phyloP scores from a whole-genome alignment of 768 basidiomycete genomes.

The Leccinum variicolor region DNA sequence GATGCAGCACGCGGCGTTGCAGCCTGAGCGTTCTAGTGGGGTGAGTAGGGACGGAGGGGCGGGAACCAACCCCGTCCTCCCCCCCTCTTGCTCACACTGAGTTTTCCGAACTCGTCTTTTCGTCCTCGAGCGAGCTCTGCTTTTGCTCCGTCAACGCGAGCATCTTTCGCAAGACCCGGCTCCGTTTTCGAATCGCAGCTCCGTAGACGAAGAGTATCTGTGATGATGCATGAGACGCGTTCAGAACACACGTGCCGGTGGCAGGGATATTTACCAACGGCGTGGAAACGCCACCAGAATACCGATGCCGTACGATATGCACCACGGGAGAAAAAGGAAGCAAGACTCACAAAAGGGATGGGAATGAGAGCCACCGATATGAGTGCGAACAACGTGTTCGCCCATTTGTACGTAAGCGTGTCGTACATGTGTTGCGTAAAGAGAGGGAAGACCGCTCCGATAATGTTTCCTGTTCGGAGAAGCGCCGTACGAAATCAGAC shows the following conservation, averaged over 20 bases:
- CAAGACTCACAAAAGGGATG: constrained; percentile 51
- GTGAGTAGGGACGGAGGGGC: background rate
- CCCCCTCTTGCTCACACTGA: background rate
- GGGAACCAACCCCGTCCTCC: background rate
- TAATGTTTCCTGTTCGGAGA: constrained; percentile 41
- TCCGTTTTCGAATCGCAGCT: constrained; percentile 30
- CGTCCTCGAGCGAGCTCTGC: background rate
- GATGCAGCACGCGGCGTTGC: background rate
- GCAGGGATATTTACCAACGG: background rate
- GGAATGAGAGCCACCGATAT: constrained; percentile 54
- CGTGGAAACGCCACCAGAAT: background rate
- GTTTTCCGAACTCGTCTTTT: background rate
- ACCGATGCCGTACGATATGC: background rate
- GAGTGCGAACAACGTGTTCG: constrained; percentile 53
- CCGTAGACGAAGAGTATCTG: constrained; percentile 33
- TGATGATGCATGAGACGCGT: background rate
- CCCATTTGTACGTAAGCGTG: constrained; percentile 56
- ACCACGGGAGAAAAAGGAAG: background rate
- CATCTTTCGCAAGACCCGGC: constrained; percentile 25
- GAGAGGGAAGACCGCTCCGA: constrained; percentile 54
- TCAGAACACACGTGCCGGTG: background rate
- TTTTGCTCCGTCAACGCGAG: constrained; percentile 13
- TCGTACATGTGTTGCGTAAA: constrained; percentile 61
- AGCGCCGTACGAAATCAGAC: background rate
- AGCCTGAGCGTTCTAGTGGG: background rate